Percentiles rank a stretch among this genome's conserved stretches.
Conservation (phyloP, 495 filamentous ascomycete species). For the Penicillium angulare region DNA sequence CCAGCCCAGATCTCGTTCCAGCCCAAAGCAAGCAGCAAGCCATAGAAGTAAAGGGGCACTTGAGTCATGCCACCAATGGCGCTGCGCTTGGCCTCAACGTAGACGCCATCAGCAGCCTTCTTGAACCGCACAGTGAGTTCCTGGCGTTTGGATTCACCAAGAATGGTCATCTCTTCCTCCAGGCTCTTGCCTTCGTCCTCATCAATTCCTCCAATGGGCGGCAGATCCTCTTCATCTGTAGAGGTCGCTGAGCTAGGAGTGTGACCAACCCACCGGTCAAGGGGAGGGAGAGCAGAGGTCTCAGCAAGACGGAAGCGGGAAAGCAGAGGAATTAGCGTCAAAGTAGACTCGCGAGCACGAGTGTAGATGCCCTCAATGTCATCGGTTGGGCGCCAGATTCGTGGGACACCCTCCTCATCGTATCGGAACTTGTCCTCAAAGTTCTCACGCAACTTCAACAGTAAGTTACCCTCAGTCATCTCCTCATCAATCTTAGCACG, state of each 20-base stretch:
- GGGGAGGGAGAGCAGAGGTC: conserved; percentile 71
- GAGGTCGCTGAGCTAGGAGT: conserved; percentile 72
- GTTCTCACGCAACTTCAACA: conserved; percentile 94
- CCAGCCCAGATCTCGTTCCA: conserved; percentile 97
- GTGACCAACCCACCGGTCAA: conserved; percentile 77
- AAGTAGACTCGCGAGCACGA: conserved; percentile 82
- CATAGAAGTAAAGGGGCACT: conserved; percentile 94
- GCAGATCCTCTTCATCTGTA: conserved; percentile 85
- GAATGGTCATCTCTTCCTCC: conserved; percentile 92
- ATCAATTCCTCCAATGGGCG: conserved; percentile 84
- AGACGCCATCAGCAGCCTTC: conserved; percentile 95
- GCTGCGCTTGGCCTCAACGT: conserved; percentile 94
- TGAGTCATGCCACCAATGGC: conserved; percentile 94
- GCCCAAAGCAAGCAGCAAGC: conserved; percentile 78
- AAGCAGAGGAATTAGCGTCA: conserved; percentile 84
- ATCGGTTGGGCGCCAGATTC: conserved; percentile 95
- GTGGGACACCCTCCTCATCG: conserved; percentile 88
- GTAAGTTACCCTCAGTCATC: conserved; percentile 93
- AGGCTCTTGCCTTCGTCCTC: conserved; percentile 90
- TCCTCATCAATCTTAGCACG: conserved; percentile 93
- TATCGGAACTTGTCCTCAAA: conserved; percentile 99
- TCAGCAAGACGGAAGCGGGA: conserved; percentile 74
- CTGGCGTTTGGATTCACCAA: conserved; percentile 81
- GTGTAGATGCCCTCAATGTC: conserved; percentile 97
- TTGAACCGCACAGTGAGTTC: conserved; percentile 94